phyloP scores from a whole-genome alignment of 2,329 filamentous ascomycete genomes.

The Cercospora zeina region DNA sequence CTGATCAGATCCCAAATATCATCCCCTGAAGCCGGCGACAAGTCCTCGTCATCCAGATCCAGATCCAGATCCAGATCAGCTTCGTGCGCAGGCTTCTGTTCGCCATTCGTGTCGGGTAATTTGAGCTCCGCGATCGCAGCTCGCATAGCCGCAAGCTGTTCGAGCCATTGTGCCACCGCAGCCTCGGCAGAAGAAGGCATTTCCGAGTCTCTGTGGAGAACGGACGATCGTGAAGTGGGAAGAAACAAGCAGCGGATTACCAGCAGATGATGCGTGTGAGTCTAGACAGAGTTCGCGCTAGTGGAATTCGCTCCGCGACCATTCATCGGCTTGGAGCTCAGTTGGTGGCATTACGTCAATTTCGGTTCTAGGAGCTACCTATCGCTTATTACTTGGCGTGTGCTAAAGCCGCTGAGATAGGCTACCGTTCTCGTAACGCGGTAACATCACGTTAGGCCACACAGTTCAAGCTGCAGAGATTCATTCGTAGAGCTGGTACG shows the following conservation, averaged over 20 bases:
- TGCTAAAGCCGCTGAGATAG: too few relatives aligned
- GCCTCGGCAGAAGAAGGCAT: slow-evolving; percentile 28
- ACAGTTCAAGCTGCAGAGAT: too few relatives aligned
- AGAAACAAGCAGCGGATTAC: background rate
- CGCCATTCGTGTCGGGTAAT: slow-evolving; percentile 51
- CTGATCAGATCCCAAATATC: slow-evolving; percentile 94
- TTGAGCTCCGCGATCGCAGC: slow-evolving; percentile 75
- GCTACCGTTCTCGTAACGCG: too few relatives aligned
- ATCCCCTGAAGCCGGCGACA: slow-evolving; percentile 64
- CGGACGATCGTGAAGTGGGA: background rate
- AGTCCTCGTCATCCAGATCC: slow-evolving; percentile 65
- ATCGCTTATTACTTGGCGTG: too few relatives aligned
- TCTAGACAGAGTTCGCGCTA: slow-evolving; percentile 7
- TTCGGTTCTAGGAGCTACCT: too few relatives aligned
- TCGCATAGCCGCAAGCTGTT: slow-evolving; percentile 82
- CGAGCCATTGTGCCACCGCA: slow-evolving; percentile 63
- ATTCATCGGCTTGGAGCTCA: too few relatives aligned
- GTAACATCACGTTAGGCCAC: too few relatives aligned
- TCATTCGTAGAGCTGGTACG: too few relatives aligned
- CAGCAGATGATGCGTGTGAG: slow-evolving; percentile 17
- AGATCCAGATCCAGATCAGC: slow-evolving; percentile 54
- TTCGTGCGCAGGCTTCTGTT: slow-evolving; percentile 39
- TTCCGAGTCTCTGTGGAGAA: background rate
- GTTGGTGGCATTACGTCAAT: too few relatives aligned
- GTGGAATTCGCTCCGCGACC: too few relatives aligned